Base-by-base conservation (phyloP, 192 early-diverging fungal species). In the Rhizophagus sp. region DNA sequence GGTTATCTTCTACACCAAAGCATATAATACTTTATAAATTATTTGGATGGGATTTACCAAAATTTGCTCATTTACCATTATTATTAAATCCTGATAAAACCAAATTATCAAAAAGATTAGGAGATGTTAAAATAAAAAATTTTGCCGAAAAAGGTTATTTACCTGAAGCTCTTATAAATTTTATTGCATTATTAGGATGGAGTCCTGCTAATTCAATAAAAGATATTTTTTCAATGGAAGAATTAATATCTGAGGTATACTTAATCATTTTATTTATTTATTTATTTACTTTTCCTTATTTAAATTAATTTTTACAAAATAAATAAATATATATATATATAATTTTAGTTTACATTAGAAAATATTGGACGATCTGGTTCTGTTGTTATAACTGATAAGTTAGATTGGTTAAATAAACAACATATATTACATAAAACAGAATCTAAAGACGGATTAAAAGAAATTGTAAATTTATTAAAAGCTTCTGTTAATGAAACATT, bases 1-100 rank as follows among this genome's bases (percentile, higher is more conserved):
- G 97, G 97, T 88, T 98, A 39, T 88, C 95, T 27, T 97, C 96
- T 11, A 97, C 95, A 12, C 96, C 97, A 49, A 97, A 97, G 80
- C 97, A 98, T 85, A 78, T 95, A 2, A 81, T 95, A 6, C 87
- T 98, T 24, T 97, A 97, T 84, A 79, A 85, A 25, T 92, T 94
- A 24, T 90, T 98, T 82, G 92, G 91, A 2, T 97, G 95, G 95
- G 81, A 82, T 9, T 74, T 88, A 22, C 97, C 97, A 13, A 73
- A 87, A 70, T 98, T 94, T 85, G 93, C 88, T 1, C 97, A 98
- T 72, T 86, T 98, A 47, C 97, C 97, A 22, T 87, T 98, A 36
- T 88, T 98, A 64, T 86, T 97, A 57, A 96, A 96, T 80, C 81
- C 85, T 3, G 91, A 95, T 82, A 93, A 94, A 4, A 83, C 91